Evolutionary conservation across 1,284 basidiomycete genomes (phyloP).

Genomic region (Sporisorium exsertum): DNA sequence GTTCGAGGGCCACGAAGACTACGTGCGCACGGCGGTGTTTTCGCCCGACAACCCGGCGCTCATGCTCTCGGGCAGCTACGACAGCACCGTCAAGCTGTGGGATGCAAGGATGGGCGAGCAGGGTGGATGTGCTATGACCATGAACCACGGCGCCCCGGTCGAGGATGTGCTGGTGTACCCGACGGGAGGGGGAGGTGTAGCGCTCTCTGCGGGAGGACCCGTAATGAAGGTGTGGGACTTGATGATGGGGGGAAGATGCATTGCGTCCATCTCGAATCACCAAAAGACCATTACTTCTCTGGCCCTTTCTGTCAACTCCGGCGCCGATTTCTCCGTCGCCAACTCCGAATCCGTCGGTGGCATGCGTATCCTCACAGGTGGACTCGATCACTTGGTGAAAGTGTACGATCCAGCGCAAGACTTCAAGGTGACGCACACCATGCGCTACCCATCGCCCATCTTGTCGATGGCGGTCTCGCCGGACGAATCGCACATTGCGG

Average conservation of each 20-base stretch:
- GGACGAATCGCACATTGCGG: slow-evolving; percentile 94
- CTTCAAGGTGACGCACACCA: slow-evolving; percentile 90
- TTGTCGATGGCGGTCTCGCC: slow-evolving; percentile 94
- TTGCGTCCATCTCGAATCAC: slow-evolving; percentile 77
- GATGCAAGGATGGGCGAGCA: slow-evolving; percentile 76
- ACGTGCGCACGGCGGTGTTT: slow-evolving; percentile 91
- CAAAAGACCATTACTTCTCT: slow-evolving; percentile 96
- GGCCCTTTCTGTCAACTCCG: slow-evolving; percentile 58
- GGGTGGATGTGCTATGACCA: slow-evolving; percentile 61
- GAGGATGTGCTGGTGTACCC: slow-evolving; percentile 96
- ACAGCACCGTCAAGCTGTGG: slow-evolving; percentile 88
- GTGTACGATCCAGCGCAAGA: slow-evolving; percentile 87
- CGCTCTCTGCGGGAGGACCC: slow-evolving; percentile 87
- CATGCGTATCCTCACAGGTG: slow-evolving; percentile 85
- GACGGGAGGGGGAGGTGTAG: slow-evolving; percentile 80
- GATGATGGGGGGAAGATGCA: slow-evolving; percentile 82
- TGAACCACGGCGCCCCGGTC: slow-evolving; percentile 76
- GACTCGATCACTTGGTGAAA: slow-evolving; percentile 97
- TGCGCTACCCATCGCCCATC: slow-evolving; percentile 95
- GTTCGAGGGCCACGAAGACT: slow-evolving; percentile 89
- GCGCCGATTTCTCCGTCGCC: slow-evolving; percentile 51
- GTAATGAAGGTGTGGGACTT: slow-evolving; percentile 96
- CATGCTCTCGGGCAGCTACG: slow-evolving; percentile 92
- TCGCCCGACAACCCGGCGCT: slow-evolving; percentile 85
- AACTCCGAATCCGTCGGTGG: slow-evolving; percentile 70